Evolutionary conservation across 495 filamentous ascomycete species (phyloP).

Genomic region (Staphylotrichum longicolle): DNA sequence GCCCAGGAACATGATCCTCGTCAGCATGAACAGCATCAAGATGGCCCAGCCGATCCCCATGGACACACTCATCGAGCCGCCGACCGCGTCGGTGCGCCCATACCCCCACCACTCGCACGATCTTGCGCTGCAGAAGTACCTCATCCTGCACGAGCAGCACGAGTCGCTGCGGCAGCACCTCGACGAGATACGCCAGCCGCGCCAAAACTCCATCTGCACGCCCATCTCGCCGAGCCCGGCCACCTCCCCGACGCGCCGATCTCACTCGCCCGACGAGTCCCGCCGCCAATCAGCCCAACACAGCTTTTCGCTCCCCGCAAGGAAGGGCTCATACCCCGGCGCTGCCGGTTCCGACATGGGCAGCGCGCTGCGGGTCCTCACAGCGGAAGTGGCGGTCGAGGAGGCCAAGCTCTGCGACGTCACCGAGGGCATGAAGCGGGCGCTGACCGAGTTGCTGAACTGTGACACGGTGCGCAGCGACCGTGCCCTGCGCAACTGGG

Average conservation of each 20-base stretch:
- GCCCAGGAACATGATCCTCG: constrained; percentile 10
- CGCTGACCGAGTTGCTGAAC: constrained; percentile 64
- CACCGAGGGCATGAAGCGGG: constrained; percentile 63
- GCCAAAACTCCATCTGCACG: constrained; percentile 27
- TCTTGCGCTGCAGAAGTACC: constrained; percentile 55
- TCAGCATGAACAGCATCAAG: not conserved
- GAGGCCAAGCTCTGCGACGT: constrained; percentile 56
- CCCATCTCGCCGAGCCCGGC: constrained; percentile 38
- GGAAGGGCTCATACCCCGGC: constrained; percentile 7
- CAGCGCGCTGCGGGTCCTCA: constrained; percentile 30
- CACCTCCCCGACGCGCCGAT: constrained; percentile 33
- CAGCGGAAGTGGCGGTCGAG: constrained; percentile 48
- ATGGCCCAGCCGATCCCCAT: constrained; percentile 17
- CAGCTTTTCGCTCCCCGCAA: constrained; percentile 31
- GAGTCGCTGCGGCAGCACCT: constrained; percentile 52
- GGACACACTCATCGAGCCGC: constrained; percentile 24
- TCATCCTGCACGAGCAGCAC: constrained; percentile 55
- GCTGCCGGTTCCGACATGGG: not conserved
- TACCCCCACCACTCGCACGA: constrained; percentile 40
- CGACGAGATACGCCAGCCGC: constrained; percentile 41
- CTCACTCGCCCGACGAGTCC: constrained; percentile 11
- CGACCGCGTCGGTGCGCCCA: constrained; percentile 14
- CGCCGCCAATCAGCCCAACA: constrained; percentile 24
- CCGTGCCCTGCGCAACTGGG: constrained; percentile 58
- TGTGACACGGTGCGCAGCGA: constrained; percentile 56